phyloP scores from a whole-genome alignment of 148 eudicot species.

The Rhododendron kiyosumense region DNA sequence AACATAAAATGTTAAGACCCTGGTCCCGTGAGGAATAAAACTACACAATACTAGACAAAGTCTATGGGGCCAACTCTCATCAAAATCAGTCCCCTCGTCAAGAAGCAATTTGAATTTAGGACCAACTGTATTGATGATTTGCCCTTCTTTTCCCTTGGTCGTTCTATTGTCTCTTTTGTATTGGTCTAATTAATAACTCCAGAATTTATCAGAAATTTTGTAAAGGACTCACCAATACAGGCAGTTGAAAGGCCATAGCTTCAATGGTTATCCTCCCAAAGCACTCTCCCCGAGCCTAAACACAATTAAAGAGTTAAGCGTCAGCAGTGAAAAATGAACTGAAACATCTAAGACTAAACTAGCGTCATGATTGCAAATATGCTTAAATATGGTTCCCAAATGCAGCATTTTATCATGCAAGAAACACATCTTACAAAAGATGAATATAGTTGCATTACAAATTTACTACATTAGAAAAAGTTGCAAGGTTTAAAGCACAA shows the following conservation, averaged over 20 bases:
- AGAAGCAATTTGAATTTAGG: neutral
- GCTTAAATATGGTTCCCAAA: neutral
- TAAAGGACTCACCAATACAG: conserved; percentile 57
- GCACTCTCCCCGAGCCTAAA: conserved; percentile 86
- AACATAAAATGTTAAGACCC: no score
- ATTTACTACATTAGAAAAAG: neutral
- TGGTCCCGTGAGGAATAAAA: neutral
- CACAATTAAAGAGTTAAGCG: neutral
- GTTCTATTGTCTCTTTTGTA: neutral
- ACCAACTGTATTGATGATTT: neutral
- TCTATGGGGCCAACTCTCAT: neutral
- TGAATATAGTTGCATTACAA: neutral
- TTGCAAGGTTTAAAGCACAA: neutral
- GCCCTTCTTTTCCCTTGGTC: neutral
- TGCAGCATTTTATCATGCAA: neutral
- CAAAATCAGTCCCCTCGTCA: neutral
- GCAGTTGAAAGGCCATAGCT: conserved; percentile 94
- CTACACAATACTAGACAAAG: neutral
- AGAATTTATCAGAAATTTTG: neutral
- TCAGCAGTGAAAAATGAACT: neutral
- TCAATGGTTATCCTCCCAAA: conserved; percentile 93
- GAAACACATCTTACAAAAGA: neutral
- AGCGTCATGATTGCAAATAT: neutral
- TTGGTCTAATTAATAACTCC: neutral
- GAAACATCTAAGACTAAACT: neutral